Base-by-base conservation (phyloP, 495 filamentous ascomycete species). In the Talaromyces trachyspermus region DNA sequence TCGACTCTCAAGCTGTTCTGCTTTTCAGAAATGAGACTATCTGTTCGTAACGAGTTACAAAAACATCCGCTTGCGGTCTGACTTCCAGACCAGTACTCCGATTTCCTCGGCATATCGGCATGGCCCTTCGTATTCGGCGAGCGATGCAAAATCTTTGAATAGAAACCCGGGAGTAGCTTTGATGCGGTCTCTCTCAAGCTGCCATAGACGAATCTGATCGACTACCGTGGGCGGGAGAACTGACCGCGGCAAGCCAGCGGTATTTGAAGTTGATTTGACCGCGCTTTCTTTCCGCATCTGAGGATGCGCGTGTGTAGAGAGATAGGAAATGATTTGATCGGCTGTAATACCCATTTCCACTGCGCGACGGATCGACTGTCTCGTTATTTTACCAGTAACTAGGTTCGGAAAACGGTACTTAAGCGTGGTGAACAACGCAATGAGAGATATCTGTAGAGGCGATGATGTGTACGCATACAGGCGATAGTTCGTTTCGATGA, bases 401-500 rank as follows among this genome's bases (percentile, higher is more conserved):
- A 98, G 81, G 65, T 94, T 92, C 0, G 88, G 86, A 63, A 91
- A 95, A 49, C 91, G 89, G 61, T 85, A 84, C 48, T 80, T 81
- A 38, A 98, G 81, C 14, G 82, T 80, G 23, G 81, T 76, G 68
- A 98, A 98, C 49, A 98, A 83, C 25, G 82, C 79, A n/a, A 98
- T 80, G 40, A 98, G 85, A 44, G 88, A 86, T 53, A 96, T 97
- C 62, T 95, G 89, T 0, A 98, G 77, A 0, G 88, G 86, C 0
- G 89, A 95, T 19, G 80, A 81, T 5, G 94, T 96, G 69, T 97
- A 98, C 24, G 92, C 92, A 68, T 98, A 98, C 53, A 98, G 66
- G 22, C 92, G 86, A 69, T 96, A 96, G 69, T 98, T 98, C n/a
- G 92, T 98, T 73, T 98, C 92, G 54, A 97, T 76, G 54, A 98